These are phyloP conservation scores for Phytophthora multivora DNA, from an alignment of 352 stramenopile species.

Conservation along the genomic window DNA sequence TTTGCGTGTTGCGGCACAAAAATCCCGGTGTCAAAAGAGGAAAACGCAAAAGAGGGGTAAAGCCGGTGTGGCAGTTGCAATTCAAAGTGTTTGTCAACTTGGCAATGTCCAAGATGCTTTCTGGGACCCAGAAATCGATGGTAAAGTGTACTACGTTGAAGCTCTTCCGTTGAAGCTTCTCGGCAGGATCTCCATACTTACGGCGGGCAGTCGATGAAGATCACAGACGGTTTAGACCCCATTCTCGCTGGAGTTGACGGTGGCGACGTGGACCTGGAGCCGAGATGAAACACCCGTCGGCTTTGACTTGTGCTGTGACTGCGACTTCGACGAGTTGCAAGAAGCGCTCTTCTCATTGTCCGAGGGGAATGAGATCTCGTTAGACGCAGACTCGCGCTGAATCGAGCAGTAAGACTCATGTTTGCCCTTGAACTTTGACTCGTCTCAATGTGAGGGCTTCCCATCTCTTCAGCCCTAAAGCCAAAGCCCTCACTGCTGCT, in stretches of 20 bases:
- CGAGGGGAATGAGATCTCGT: constrained; percentile 22
- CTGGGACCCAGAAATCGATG: no score
- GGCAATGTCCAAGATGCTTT: neutral
- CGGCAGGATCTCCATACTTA: constrained; percentile 8
- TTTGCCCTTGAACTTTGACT: neutral
- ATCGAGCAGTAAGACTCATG: constrained; percentile 18
- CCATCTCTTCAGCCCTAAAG: constrained; percentile 1
- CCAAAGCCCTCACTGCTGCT: constrained; percentile 20
- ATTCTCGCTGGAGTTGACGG: neutral
- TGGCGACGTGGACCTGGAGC: neutral
- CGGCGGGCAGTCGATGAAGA: constrained; percentile 39
- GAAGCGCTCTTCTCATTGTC: constrained; percentile 1
- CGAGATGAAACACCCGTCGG: constrained; percentile 14
- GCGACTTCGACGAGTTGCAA: constrained; percentile 1
- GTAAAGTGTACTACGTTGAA: neutral
- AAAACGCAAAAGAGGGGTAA: no score
- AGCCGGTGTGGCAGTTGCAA: no score
- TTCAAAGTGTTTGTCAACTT: no score
- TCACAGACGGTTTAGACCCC: constrained; percentile 22
- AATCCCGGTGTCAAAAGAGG: no score
- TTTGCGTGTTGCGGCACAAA: no score
- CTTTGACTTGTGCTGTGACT: constrained; percentile 14
- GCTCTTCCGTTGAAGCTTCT: constrained; percentile 31
- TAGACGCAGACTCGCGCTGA: constrained; percentile 21
- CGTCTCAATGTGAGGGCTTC: constrained; percentile 4